Base-by-base conservation (phyloP, 257 asterid genomes). In the Misopates orontium region DNA sequence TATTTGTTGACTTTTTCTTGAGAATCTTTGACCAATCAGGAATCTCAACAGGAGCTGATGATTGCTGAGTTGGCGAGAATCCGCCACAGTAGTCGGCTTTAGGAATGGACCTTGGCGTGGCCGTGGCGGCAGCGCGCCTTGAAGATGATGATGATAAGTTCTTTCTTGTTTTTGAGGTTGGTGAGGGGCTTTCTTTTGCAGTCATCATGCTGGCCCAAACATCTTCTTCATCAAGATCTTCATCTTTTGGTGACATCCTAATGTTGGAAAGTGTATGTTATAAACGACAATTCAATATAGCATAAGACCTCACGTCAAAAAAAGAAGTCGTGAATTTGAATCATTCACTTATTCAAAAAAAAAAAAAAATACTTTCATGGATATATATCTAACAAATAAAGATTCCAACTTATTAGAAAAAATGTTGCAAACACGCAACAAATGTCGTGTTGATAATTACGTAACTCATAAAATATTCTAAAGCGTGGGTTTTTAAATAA, bases 171-270 rank as follows among this genome's bases (percentile, higher is more conserved):
- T 68, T 71, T n/a, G 78, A 18, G 5, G 10, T 62, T 9, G 77
- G 63, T 10, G 71, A 74, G 14, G 78, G 68, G 15, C 51, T 52
- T 10, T 68, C 69, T 45, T 39, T 67, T 41, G 72, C 22, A 9
- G 21, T 58, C 6, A 66, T 71, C 68, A 59, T 52, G 65, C 73
- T 47, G 24, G 66, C 73, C 83, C 80, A 80, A 15, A 72, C 67
- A 39, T 80, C 83, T 36, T 69, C 80, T 48, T 80, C 83, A 52
- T 77, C 39, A 14, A 77, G 66, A 15, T 77, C 80, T 9, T 53
- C 78, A 10, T 39, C 12, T 19, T 44, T 7, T 23, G 56, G 69
- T 58, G 39, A 52, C 71, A 24, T 41, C 17, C 56, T 74, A 22
- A 71, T 61, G 24, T 51, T 59, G 49, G 36, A 28, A 28, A 28